Conservation (phyloP, 2,329 filamentous ascomycete genomes). For the Aspergillus bombycis region DNA sequence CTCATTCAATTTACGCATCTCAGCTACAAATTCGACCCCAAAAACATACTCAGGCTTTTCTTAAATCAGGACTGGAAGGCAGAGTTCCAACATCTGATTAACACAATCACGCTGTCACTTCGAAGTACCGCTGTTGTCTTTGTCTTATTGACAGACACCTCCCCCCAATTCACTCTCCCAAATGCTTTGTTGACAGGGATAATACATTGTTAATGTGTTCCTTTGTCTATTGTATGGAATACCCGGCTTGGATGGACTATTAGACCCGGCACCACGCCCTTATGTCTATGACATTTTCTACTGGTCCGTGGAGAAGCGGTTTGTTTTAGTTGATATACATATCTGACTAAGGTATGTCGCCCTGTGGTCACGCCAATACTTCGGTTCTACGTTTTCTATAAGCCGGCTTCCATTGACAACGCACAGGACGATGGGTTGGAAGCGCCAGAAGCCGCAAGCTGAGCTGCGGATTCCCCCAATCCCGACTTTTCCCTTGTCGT, state of each 20-base stretch:
- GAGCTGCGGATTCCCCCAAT: slow-evolving; percentile 34
- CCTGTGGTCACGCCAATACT: neutral
- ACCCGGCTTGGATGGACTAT: neutral
- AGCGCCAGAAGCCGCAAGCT: slow-evolving; percentile 28
- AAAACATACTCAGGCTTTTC: neutral
- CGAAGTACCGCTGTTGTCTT: neutral
- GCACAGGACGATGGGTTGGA: slow-evolving; percentile 27
- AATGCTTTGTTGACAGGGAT: neutral
- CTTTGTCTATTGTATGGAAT: slow-evolving; percentile 3
- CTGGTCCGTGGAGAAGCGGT: neutral
- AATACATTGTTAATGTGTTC: neutral
- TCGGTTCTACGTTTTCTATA: neutral
- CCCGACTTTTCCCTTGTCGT: slow-evolving; percentile 47
- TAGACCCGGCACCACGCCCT: neutral
- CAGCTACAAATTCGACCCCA: too few species aligned
- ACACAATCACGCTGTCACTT: neutral
- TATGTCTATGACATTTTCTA: neutral
- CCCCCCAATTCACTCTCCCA: neutral
- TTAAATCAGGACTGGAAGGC: neutral
- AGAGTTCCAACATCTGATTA: neutral
- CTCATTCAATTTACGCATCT: neutral
- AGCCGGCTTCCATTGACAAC: slow-evolving; percentile 17
- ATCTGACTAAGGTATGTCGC: neutral
- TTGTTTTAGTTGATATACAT: neutral
- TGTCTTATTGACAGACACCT: neutral